Conservation (phyloP, 371 early-diverging fungal genomes). For the Saksenaea vasiformis region DNA sequence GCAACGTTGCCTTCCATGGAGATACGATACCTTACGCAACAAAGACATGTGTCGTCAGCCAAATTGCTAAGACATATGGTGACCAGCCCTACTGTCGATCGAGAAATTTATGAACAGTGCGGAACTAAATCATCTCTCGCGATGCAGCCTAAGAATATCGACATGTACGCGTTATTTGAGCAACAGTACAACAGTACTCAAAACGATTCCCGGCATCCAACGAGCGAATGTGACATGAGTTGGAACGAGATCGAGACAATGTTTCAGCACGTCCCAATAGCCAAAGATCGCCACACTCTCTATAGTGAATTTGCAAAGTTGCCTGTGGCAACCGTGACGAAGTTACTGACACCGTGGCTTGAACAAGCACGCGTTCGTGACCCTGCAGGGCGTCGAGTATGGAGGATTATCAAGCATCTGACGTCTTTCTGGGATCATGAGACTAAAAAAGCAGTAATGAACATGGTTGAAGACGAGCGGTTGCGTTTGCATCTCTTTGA, state of each 20-base stretch:
- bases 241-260: neutral
- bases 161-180: neutral
- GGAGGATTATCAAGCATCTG: neutral
- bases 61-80: neutral
- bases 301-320: neutral
- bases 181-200: neutral
- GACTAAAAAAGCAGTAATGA: neutral
- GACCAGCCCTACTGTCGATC: neutral
- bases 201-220: neutral
- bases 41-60: neutral
- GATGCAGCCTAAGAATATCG: neutral
- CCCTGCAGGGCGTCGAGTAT: neutral
- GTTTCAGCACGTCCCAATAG: neutral
- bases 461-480: neutral
- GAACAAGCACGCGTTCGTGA: neutral
- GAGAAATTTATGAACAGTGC: neutral
- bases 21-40: slow-evolving; percentile 1
- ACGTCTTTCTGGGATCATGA: neutral
- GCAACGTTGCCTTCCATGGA: neutral
- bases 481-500: neutral
- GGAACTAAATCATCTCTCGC: neutral
- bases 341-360: neutral
- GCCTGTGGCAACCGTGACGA: neutral
- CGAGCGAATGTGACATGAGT: neutral
- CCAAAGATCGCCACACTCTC: neutral